Conservation (phyloP, 2,329 filamentous ascomycete genomes). For the Graphiopsis chlorocephala region DNA sequence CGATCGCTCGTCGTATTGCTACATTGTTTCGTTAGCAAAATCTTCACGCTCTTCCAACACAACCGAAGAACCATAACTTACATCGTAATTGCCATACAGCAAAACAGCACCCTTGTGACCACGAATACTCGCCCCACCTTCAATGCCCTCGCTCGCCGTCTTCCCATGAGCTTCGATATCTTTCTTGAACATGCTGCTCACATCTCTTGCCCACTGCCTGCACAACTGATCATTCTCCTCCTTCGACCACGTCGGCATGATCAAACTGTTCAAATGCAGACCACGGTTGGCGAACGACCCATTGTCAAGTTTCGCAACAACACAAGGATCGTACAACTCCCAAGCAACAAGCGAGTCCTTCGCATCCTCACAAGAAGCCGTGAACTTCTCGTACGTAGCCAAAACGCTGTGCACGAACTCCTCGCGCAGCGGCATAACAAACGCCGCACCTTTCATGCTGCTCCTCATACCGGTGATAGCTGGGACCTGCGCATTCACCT, state of each 20-base stretch:
- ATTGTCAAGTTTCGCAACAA: slow-evolving; percentile 22
- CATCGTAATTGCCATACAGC: slow-evolving; percentile 32
- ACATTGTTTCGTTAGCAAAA: slow-evolving; percentile 8
- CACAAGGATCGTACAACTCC: slow-evolving; percentile 27
- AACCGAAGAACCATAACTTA: slow-evolving; percentile 14
- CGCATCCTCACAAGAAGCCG: slow-evolving; percentile 22
- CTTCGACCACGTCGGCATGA: slow-evolving; percentile 31
- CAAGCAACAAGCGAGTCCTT: slow-evolving; percentile 24
- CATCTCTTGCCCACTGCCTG: slow-evolving; percentile 29
- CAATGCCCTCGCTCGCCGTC: slow-evolving; percentile 23
- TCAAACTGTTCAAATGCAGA: slow-evolving; percentile 30
- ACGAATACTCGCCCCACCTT: slow-evolving; percentile 25
- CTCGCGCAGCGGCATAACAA: slow-evolving; percentile 23
- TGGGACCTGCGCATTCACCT: slow-evolving; percentile 27
- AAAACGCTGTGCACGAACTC: slow-evolving; percentile 25
- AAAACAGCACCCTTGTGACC: slow-evolving; percentile 29
- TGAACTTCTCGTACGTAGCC: slow-evolving; percentile 24
- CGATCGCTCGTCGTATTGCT: slow-evolving; percentile 31
- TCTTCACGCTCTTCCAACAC: not conserved
- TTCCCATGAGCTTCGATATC: slow-evolving; percentile 25
- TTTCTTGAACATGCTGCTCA: slow-evolving; percentile 27
- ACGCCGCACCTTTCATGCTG: slow-evolving; percentile 30
- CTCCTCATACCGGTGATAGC: slow-evolving; percentile 23
- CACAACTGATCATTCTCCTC: slow-evolving; percentile 25
- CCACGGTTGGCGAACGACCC: slow-evolving; percentile 31